Evolutionary conservation across 1,284 basidiomycete genomes (phyloP).

Genomic region (Ceratobasidium theobromae): DNA sequence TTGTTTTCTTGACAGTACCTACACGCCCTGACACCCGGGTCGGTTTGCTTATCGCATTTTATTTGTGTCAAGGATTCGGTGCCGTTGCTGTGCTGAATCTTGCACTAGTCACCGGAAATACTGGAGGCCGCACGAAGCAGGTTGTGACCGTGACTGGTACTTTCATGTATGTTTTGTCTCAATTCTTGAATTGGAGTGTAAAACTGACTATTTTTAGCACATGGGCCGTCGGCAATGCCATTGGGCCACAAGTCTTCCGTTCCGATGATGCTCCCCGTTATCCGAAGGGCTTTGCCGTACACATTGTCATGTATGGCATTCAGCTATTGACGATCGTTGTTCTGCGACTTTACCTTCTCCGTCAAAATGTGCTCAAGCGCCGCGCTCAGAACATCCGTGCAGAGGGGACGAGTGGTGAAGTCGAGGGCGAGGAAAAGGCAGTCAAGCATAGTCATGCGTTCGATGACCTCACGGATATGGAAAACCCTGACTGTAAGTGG

Average conservation of each 20-base stretch:
- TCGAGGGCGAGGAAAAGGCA: slow-evolving; percentile 44
- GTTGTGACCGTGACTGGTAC: slow-evolving; percentile 47
- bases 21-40: slow-evolving; percentile 50
- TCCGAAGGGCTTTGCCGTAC: slow-evolving; percentile 52
- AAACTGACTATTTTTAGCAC: slow-evolving; percentile 48
- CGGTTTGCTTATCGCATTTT: slow-evolving; percentile 54
- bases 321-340: slow-evolving; percentile 50
- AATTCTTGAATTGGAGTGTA: neutral
- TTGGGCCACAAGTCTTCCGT: slow-evolving; percentile 55
- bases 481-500: slow-evolving; percentile 53
- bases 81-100: slow-evolving; percentile 45
- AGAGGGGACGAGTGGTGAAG: slow-evolving; percentile 35
- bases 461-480: slow-evolving; percentile 52
- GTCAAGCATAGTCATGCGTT: slow-evolving; percentile 51
- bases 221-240: slow-evolving; percentile 55
- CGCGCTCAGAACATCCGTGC: slow-evolving; percentile 43
- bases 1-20: slow-evolving; percentile 52
- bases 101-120: slow-evolving; percentile 52
- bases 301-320: slow-evolving; percentile 53
- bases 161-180: slow-evolving; percentile 4
- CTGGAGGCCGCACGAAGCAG: slow-evolving; percentile 53
- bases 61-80: slow-evolving; percentile 49
- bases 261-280: slow-evolving; percentile 53
- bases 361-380: slow-evolving; percentile 48
- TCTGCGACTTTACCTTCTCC: slow-evolving; percentile 51